These are phyloP conservation scores for Xylaria digitata DNA, from an alignment of 2,329 filamentous ascomycete genomes.

Conservation along the genomic window DNA sequence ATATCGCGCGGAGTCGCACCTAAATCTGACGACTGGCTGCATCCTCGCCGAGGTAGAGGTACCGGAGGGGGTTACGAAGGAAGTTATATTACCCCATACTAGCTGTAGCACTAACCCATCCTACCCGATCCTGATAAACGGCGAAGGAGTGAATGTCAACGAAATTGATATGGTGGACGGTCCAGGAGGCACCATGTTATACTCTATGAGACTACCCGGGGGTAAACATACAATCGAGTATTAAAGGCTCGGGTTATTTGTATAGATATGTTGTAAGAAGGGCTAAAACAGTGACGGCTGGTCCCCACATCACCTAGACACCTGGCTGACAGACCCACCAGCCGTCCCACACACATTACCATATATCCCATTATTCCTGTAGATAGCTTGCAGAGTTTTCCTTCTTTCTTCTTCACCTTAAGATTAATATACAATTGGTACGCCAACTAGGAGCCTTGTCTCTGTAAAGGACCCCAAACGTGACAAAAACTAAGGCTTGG, in stretches of 20 bases:
- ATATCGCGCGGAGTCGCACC: slow-evolving; percentile 36
- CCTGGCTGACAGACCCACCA: too few species aligned
- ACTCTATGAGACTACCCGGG: slow-evolving; percentile 9
- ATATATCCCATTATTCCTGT: too few species aligned
- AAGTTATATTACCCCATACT: slow-evolving; percentile 9
- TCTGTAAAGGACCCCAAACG: too few species aligned
- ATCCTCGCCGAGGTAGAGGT: slow-evolving; percentile 15
- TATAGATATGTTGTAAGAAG: neutral
- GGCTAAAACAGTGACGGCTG: too few species aligned
- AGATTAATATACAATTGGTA: too few species aligned
- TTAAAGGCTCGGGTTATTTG: neutral
- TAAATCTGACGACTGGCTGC: slow-evolving; percentile 6
- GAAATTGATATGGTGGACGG: slow-evolving; percentile 4
- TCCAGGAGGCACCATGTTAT: slow-evolving; percentile 2
- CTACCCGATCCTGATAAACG: slow-evolving; percentile 7
- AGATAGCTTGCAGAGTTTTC: too few species aligned
- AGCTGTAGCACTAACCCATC: slow-evolving; percentile 6
- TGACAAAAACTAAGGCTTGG: too few species aligned
- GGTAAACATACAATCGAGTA: slow-evolving; percentile 23
- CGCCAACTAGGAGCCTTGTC: too few species aligned
- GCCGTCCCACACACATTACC: too few species aligned
- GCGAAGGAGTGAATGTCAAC: neutral
- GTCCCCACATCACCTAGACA: too few species aligned
- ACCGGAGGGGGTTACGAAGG: neutral
- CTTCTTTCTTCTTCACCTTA: too few species aligned